Conservation (phyloP, 768 basidiomycete species). For the Strobilomyces echinocephalus region DNA sequence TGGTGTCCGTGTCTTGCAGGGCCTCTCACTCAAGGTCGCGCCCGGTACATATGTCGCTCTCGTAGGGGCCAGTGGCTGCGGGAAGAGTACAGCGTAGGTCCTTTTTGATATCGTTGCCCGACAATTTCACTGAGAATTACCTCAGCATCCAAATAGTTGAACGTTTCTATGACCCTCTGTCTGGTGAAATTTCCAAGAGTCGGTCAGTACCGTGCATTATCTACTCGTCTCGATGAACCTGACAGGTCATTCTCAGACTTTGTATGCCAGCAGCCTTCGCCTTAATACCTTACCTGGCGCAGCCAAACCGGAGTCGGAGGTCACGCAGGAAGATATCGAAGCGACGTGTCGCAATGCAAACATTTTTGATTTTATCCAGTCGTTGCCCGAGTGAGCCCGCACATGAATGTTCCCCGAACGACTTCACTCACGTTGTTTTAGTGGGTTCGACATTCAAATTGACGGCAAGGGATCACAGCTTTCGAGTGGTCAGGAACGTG, state of each 20-base stretch:
- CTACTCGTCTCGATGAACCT: too few species aligned
- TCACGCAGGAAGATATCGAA: too few species aligned
- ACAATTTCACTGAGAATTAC: constrained; percentile 32
- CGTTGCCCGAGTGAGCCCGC: too few species aligned
- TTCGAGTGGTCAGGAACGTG: constrained; percentile 50
- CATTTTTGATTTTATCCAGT: too few species aligned
- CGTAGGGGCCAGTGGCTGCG: too few species aligned
- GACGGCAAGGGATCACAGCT: too few species aligned
- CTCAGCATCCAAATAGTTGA: constrained; percentile 46
- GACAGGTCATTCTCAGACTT: too few species aligned
- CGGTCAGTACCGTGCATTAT: constrained; percentile 29
- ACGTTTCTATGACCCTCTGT: constrained; percentile 80
- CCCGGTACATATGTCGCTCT: constrained; percentile 43
- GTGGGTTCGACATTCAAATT: constrained; percentile 30
- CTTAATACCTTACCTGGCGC: too few species aligned
- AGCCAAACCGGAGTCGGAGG: too few species aligned
- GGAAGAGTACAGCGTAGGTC: constrained; percentile 72
- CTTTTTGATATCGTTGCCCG: constrained; percentile 25
- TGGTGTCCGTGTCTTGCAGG: constrained; percentile 76
- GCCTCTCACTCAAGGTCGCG: constrained; percentile 58
- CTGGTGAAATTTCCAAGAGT: constrained; percentile 68
- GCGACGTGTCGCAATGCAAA: too few species aligned
- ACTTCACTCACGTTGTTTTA: not conserved
- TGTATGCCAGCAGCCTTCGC: too few species aligned
- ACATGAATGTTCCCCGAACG: too few species aligned